These are phyloP conservation scores for Populus tremula DNA, from an alignment of 345 rosid species.

Conservation along the genomic window DNA sequence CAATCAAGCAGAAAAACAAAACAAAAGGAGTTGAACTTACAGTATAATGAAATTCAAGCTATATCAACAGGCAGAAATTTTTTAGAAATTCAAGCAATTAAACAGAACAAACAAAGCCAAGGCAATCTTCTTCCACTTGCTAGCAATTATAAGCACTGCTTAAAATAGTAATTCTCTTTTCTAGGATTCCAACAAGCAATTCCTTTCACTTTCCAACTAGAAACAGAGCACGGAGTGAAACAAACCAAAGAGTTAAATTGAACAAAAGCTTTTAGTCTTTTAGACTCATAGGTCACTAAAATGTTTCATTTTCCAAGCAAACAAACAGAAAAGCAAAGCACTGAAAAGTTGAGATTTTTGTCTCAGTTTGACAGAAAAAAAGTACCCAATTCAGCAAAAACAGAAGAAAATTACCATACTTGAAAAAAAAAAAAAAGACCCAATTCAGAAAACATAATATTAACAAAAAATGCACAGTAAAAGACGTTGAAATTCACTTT, in stretches of 20 bases:
- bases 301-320: background rate
- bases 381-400: background rate
- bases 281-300: background rate
- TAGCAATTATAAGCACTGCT: background rate
- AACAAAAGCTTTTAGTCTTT: background rate
- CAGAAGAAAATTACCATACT: background rate
- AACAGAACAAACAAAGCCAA: too few species aligned
- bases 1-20: background rate
- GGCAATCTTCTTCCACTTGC: background rate
- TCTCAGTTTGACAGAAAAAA: background rate
- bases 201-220: background rate
- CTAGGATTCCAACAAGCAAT: background rate
- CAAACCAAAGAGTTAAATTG: background rate
- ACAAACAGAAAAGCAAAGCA: background rate
- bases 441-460: background rate
- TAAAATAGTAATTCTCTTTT: background rate
- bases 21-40: background rate
- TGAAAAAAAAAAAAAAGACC: background rate
- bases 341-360: background rate
- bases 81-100: background rate
- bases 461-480: background rate
- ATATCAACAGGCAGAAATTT: background rate
- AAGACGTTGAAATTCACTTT: background rate
- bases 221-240: background rate
- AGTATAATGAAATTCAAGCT: background rate